phyloP scores from a whole-genome alignment of 164 flowering plant species.

The Umbilicus rupestris region DNA sequence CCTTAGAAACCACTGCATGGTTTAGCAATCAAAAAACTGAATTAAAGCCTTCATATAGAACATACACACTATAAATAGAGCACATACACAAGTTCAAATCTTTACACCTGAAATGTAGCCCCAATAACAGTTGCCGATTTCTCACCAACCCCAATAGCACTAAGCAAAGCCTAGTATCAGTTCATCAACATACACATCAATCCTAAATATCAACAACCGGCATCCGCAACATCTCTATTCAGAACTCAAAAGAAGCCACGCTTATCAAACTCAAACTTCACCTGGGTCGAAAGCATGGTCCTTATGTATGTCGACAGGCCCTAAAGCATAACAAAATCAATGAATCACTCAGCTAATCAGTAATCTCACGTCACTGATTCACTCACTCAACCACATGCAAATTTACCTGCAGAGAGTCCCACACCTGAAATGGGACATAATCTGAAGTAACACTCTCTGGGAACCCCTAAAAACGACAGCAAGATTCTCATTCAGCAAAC shows the following conservation, averaged over 20 bases:
- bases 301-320: constrained; percentile 91
- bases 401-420: constrained; percentile 90
- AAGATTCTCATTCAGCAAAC: background rate
- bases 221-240: background rate
- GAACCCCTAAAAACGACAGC: constrained; percentile 50
- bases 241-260: background rate
- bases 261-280: constrained; percentile 18
- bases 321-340: constrained; percentile 23
- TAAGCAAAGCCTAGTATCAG: constrained; percentile 63
- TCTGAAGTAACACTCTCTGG: constrained; percentile 93
- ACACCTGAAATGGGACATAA: constrained; percentile 79
- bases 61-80: background rate
- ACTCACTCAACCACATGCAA: background rate
- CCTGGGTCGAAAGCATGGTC: constrained; percentile 96
- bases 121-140: constrained; percentile 93
- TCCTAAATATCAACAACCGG: background rate
- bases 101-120: constrained; percentile 85
- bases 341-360: background rate
- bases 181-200: background rate
- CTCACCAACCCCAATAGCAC: constrained; percentile 98
- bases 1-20: constrained; percentile 88
- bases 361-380: background rate
- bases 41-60: background rate
- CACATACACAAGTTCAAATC: background rate
- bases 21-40: background rate